phyloP scores from a whole-genome alignment of 352 stramenopile genomes.

The Phytophthora syringae region DNA sequence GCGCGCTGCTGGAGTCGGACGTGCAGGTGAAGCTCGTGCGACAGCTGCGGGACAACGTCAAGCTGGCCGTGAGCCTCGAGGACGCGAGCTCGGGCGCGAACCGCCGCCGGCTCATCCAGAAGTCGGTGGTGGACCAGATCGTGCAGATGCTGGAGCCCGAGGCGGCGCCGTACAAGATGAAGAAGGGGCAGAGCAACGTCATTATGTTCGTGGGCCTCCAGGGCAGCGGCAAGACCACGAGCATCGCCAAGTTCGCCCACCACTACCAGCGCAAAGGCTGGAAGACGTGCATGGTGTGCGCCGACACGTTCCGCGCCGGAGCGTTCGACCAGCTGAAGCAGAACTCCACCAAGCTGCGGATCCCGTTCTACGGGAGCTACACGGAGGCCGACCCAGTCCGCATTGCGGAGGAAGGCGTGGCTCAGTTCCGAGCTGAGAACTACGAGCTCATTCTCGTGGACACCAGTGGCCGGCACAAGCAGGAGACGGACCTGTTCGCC shows the following conservation, averaged over 20 bases:
- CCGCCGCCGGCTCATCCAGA: slow-evolving; percentile 90
- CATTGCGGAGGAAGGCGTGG: slow-evolving; percentile 98
- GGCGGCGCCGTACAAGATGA: slow-evolving; percentile 89
- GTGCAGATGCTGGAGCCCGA: slow-evolving; percentile 91
- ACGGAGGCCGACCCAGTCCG: slow-evolving; percentile 98
- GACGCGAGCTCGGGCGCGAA: slow-evolving; percentile 79
- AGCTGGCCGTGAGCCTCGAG: slow-evolving; percentile 87
- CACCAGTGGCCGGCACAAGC: slow-evolving; percentile 98
- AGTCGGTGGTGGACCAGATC: slow-evolving; percentile 91
- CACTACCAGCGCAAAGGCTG: slow-evolving; percentile 98
- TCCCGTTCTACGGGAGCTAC: slow-evolving; percentile 99
- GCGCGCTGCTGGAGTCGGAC: slow-evolving; percentile 90
- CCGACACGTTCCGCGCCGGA: slow-evolving; percentile 98
- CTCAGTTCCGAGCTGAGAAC: slow-evolving; percentile 96
- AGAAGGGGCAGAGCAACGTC: slow-evolving; percentile 92
- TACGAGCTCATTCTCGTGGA: slow-evolving; percentile 99
- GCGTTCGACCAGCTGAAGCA: slow-evolving; percentile 99
- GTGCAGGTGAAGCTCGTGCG: slow-evolving; percentile 91
- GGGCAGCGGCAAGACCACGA: slow-evolving; percentile 99
- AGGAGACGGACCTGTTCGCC: slow-evolving; percentile 98
- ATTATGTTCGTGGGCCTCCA: slow-evolving; percentile 95
- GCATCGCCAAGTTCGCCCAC: slow-evolving; percentile 99
- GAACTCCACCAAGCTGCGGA: slow-evolving; percentile 98
- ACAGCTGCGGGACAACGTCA: slow-evolving; percentile 91
- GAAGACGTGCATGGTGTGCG: slow-evolving; percentile 99